Conservation (phyloP, 2,329 filamentous ascomycete species). For the Penicillium sp. region DNA sequence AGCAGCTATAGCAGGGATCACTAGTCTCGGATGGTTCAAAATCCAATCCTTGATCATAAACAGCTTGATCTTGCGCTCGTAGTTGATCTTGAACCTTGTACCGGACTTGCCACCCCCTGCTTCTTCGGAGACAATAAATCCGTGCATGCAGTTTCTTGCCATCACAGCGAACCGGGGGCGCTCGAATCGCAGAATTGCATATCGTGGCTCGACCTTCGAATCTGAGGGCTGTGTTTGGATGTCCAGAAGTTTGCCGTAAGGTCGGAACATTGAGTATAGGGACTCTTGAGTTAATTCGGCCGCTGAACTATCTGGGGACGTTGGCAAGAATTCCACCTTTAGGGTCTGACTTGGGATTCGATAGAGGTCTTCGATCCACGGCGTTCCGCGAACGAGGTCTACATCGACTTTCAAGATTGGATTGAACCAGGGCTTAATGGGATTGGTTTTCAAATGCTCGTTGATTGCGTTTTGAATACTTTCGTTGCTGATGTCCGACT, state of each 20-base stretch:
- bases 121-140: conserved; percentile 67
- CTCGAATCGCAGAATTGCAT: conserved; percentile 74
- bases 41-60: conserved; percentile 87
- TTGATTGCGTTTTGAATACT: conserved; percentile 62
- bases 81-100: conserved; percentile 76
- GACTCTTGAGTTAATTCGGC: conserved; percentile 82
- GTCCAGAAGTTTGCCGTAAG: conserved; percentile 85
- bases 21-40: conserved; percentile 77
- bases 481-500: conserved; percentile 45
- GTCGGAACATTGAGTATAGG: conserved; percentile 80
- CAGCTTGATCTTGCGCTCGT: conserved; percentile 73
- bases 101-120: conserved; percentile 71
- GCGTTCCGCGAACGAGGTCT: conserved; percentile 74
- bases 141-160: conserved; percentile 90
- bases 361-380: conserved; percentile 92
- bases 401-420: conserved; percentile 70
- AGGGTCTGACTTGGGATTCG: conserved; percentile 73
- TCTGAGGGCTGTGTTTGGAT: conserved; percentile 80
- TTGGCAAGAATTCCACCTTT: conserved; percentile 79
- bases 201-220: conserved; percentile 79
- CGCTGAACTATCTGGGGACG: conserved; percentile 65
- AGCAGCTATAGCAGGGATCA: conserved; percentile 78
- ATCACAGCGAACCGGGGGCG: conserved; percentile 74
- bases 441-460: conserved; percentile 64
- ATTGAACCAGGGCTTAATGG: conserved; percentile 86